phyloP scores from a whole-genome alignment of 1,284 basidiomycete genomes.

The Kwoniella shivajii region DNA sequence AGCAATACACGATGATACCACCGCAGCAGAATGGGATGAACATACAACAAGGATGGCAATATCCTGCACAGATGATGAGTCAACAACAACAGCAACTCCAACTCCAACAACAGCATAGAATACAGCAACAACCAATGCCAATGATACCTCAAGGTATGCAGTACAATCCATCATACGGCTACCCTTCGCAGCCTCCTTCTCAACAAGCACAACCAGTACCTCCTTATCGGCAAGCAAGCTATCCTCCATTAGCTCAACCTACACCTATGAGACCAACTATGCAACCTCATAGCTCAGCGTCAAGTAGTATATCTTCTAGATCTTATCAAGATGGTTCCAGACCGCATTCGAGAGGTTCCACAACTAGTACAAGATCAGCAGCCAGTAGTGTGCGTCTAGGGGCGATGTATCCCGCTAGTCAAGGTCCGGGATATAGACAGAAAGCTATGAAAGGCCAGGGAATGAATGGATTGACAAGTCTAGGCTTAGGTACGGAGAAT shows the following conservation, averaged over 20 bases:
- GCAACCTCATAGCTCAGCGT: constrained; percentile 43
- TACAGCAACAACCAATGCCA: constrained; percentile 30
- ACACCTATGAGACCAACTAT: constrained; percentile 41
- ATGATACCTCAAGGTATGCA: constrained; percentile 46
- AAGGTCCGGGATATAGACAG: constrained; percentile 40
- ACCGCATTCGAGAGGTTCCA: constrained; percentile 50
- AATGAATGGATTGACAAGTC: constrained; percentile 28
- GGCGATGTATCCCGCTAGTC: constrained; percentile 41
- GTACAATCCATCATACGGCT: constrained; percentile 21
- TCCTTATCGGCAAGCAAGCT: constrained; percentile 10
- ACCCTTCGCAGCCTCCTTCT: constrained; percentile 11
- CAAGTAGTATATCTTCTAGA: constrained; percentile 47
- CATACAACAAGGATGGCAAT: constrained; percentile 11
- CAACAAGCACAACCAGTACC: constrained; percentile 2
- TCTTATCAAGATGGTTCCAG: constrained; percentile 48
- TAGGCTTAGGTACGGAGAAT: constrained; percentile 17
- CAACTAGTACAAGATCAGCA: constrained; percentile 45
- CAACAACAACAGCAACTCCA: constrained; percentile 4
- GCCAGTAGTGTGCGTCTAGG: constrained; percentile 48
- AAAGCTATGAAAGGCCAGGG: constrained; percentile 40
- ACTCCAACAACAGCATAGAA: neutral
- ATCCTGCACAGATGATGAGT: constrained; percentile 5
- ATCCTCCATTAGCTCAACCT: constrained; percentile 37
- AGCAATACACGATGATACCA: constrained; percentile 2
- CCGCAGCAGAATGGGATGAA: constrained; percentile 14